These are phyloP conservation scores for Thelonectria rubi DNA, from an alignment of 2,329 filamentous ascomycete genomes.

Conservation along the genomic window DNA sequence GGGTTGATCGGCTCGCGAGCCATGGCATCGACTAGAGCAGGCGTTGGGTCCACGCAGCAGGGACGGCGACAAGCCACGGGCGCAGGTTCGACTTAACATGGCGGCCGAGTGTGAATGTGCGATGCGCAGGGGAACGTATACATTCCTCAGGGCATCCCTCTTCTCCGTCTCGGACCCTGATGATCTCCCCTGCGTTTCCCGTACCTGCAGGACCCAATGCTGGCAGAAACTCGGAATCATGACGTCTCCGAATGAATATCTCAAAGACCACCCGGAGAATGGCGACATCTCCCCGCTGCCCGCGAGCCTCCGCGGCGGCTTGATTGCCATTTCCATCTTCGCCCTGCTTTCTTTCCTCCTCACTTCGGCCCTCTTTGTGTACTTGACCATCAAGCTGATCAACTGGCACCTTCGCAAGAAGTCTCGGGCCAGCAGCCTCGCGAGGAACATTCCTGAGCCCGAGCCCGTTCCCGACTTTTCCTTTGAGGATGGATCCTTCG, in stretches of 20 bases:
- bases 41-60: background rate
- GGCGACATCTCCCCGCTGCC: conserved; percentile 36
- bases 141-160: background rate
- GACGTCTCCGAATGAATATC: conserved; percentile 20
- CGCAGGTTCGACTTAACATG: background rate
- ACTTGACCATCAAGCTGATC: conserved; percentile 42
- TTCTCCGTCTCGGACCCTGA: background rate
- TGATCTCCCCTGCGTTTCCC: background rate
- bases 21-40: background rate
- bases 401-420: conserved; percentile 36
- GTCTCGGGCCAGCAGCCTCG: conserved; percentile 21
- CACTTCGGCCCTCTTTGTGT: conserved; percentile 41
- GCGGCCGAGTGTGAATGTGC: background rate
- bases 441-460: conserved; percentile 26
- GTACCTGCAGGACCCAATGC: conserved; percentile 11
- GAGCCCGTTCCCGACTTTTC: conserved; percentile 44
- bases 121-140: background rate
- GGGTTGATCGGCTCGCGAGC: conserved; percentile 5
- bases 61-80: background rate
- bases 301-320: conserved; percentile 33
- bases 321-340: conserved; percentile 43
- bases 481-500: conserved; percentile 30
- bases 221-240: conserved; percentile 17
- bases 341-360: conserved; percentile 44
- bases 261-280: conserved; percentile 26